These are phyloP conservation scores for Jatropha podagrica DNA, from an alignment of 441 rosid genomes.

Conservation along the genomic window DNA sequence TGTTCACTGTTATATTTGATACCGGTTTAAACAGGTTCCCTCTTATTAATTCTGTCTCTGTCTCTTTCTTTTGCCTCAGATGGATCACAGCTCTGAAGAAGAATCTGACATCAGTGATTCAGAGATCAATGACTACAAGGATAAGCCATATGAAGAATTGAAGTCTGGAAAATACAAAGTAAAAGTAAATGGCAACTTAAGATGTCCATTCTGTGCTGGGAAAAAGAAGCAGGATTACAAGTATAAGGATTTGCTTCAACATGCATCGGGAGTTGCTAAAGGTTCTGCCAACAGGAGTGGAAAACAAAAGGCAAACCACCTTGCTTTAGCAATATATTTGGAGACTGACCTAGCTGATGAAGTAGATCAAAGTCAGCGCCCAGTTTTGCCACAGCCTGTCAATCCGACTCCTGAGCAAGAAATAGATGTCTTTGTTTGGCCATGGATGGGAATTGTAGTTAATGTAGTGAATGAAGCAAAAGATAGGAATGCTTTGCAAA, in stretches of 20 bases:
- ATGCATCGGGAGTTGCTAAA: conserved; percentile 79
- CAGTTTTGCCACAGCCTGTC: conserved; percentile 27
- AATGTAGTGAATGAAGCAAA: conserved; percentile 34
- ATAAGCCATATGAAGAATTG: conserved; percentile 59
- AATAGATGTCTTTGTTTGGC: conserved; percentile 62
- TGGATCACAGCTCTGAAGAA: conserved; percentile 63
- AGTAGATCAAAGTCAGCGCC: conserved; percentile 34
- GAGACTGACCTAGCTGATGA: conserved; percentile 55
- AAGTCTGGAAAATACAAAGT: conserved; percentile 52
- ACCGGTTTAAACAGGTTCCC: not conserved
- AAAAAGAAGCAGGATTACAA: conserved; percentile 86
- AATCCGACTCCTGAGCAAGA: conserved; percentile 30
- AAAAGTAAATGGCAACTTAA: conserved; percentile 53
- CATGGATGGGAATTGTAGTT: conserved; percentile 76
- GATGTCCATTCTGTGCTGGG: conserved; percentile 81
- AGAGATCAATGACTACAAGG: conserved; percentile 54
- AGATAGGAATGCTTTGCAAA: conserved; percentile 26
- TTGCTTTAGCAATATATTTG: conserved; percentile 67
- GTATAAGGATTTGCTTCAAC: conserved; percentile 74
- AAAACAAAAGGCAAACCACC: conserved; percentile 74
- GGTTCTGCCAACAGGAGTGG: conserved; percentile 71
- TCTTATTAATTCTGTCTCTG: not conserved
- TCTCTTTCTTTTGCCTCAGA: conserved; percentile 22
- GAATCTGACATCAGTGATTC: conserved; percentile 74
- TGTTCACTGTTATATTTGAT: not conserved